Percentiles rank a stretch among this genome's conserved stretches.
Conservation (phyloP, 2,329 filamentous ascomycete genomes). For the Macrophomina tecta region DNA sequence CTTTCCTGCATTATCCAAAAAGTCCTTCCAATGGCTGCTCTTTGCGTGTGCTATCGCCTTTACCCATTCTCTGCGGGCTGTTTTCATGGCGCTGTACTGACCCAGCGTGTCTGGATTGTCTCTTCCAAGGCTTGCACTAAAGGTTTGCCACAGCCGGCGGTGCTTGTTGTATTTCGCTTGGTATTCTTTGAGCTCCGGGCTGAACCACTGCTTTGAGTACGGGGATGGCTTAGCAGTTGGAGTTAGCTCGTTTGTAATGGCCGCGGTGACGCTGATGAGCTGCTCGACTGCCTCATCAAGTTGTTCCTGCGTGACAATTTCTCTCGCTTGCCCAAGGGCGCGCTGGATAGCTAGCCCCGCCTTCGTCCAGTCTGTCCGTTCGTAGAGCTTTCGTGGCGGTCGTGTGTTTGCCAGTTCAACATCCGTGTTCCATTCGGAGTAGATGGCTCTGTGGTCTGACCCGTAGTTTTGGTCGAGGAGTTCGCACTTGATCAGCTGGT, state of each 20-base stretch:
- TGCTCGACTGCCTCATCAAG: not conserved
- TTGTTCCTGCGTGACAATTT: not conserved
- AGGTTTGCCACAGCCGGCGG: not conserved
- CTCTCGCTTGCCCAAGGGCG: not conserved
- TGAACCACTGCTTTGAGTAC: slow-evolving; percentile 11
- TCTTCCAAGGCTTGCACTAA: not conserved
- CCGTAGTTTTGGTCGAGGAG: too few species aligned
- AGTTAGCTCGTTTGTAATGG: not conserved
- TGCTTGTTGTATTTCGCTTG: not conserved
- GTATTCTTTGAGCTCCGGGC: not conserved
- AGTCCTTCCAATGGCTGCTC: slow-evolving; percentile 14
- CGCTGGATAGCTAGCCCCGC: too few species aligned
- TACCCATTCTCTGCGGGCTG: not conserved
- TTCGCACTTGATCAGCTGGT: too few species aligned
- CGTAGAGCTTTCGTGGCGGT: too few species aligned
- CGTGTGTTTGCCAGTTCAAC: too few species aligned
- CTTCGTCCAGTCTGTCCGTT: too few species aligned
- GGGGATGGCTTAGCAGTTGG: slow-evolving; percentile 1
- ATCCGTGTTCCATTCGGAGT: too few species aligned
- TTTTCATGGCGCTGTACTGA: not conserved
- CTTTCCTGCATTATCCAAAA: not conserved
- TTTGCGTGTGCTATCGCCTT: not conserved
- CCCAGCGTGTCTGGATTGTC: not conserved
- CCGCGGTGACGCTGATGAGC: not conserved
- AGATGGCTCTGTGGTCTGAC: too few species aligned